A percentile compares a stretch with the other conserved stretches of the same genome.
Conservation (phyloP, 306 rosid genomes). For the Dalbergia oliveri region DNA sequence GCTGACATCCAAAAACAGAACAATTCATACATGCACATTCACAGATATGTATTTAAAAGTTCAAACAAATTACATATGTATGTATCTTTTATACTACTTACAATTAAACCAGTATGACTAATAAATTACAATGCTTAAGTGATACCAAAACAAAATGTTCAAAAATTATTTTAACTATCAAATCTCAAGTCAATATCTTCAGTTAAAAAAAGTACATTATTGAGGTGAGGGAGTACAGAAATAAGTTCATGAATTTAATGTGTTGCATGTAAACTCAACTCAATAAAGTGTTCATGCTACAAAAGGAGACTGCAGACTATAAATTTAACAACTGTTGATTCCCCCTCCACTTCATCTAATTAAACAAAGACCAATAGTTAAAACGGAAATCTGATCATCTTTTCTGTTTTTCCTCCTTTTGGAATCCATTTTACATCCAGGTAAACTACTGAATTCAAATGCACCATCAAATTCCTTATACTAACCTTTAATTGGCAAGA, state of each 20-base stretch:
- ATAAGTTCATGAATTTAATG: neutral
- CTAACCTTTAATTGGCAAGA: constrained; percentile 84
- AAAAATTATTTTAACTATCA: neutral
- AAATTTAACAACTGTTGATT: neutral
- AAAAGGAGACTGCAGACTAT: neutral
- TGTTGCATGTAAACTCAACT: neutral
- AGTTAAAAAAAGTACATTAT: neutral
- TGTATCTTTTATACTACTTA: neutral
- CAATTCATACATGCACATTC: too few relatives aligned
- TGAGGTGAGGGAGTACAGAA: neutral
- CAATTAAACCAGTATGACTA: neutral
- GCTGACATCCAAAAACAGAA: too few relatives aligned
- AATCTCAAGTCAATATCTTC: neutral
- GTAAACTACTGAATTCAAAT: constrained; percentile 26
- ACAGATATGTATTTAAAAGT: too few relatives aligned
- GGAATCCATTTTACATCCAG: constrained; percentile 5
- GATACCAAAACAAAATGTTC: neutral
- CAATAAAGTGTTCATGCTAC: neutral
- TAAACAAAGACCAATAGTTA: neutral
- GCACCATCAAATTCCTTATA: constrained; percentile 30
- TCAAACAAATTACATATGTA: neutral
- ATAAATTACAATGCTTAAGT: neutral
- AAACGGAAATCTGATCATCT: neutral
- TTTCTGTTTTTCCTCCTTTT: neutral
- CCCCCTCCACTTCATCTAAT: neutral